phyloP scores from a whole-genome alignment of 1,139 yeast species.

The Suhomyces kunorum region DNA sequence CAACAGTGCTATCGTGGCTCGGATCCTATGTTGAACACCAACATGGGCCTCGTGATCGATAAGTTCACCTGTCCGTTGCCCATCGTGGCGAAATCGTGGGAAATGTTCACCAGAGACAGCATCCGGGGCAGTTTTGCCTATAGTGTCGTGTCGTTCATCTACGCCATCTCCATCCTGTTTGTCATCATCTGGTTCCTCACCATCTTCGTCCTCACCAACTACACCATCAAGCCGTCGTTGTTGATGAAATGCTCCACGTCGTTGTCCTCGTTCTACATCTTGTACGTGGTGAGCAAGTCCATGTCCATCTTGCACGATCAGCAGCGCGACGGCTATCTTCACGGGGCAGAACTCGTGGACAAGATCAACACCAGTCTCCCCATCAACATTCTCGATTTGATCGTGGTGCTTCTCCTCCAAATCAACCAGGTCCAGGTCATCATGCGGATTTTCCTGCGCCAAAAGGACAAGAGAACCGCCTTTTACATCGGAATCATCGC shows the following conservation, averaged over 20 bases:
- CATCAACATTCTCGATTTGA: slow-evolving; percentile 61
- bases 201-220: slow-evolving; percentile 61
- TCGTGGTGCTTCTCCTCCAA: slow-evolving; percentile 62
- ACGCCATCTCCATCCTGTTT: slow-evolving; percentile 64
- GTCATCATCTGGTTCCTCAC: slow-evolving; percentile 67
- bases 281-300: slow-evolving; percentile 51
- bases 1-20: slow-evolving; percentile 40
- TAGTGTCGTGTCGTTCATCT: slow-evolving; percentile 61
- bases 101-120: slow-evolving; percentile 30
- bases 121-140: slow-evolving; percentile 51
- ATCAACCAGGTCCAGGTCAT: slow-evolving; percentile 76
- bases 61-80: slow-evolving; percentile 39
- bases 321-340: slow-evolving; percentile 56
- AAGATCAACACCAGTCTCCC: slow-evolving; percentile 49
- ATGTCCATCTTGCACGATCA: slow-evolving; percentile 48
- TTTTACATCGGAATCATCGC: slow-evolving; percentile 62
- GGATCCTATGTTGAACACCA: slow-evolving; percentile 47
- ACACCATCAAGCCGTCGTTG: slow-evolving; percentile 54
- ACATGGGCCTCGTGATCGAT: slow-evolving; percentile 36
- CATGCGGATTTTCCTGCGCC: slow-evolving; percentile 70
- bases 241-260: slow-evolving; percentile 48
- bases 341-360: slow-evolving; percentile 52
- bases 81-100: slow-evolving; percentile 43
- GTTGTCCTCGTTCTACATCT: slow-evolving; percentile 55
- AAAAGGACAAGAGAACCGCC: slow-evolving; percentile 66